A percentile compares a stretch with the other conserved stretches of the same genome.
Evolutionary conservation across 2,329 filamentous ascomycete species (phyloP).

Genomic region (Ceratocystis variospora): DNA sequence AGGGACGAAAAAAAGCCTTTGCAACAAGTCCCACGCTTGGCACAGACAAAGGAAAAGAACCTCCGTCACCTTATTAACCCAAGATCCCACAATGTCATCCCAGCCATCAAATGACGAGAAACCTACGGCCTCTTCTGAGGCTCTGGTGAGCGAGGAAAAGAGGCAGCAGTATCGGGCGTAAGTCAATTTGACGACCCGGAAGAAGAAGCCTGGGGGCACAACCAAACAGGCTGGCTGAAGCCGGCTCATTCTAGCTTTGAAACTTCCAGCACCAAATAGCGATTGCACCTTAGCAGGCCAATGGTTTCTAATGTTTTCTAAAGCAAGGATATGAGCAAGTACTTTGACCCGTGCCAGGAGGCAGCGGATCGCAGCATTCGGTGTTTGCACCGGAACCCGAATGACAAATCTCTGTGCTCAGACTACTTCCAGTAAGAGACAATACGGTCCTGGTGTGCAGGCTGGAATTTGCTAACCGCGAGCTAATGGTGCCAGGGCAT

Average conservation of each 20-base stretch:
- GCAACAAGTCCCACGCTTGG: no score
- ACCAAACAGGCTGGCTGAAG: not conserved
- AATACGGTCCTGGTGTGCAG: not conserved
- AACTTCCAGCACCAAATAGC: not conserved
- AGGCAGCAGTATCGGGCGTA: slow-evolving; percentile 18
- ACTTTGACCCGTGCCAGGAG: slow-evolving; percentile 90
- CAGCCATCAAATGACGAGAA: slow-evolving; percentile 10
- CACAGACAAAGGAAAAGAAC: no score
- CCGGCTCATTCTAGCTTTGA: not conserved
- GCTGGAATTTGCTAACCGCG: not conserved
- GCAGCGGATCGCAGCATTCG: slow-evolving; percentile 72
- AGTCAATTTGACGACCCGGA: not conserved
- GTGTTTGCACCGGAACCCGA: slow-evolving; percentile 78
- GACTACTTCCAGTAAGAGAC: slow-evolving; percentile 83
- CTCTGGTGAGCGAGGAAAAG: slow-evolving; percentile 12
- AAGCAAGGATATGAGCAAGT: slow-evolving; percentile 81
- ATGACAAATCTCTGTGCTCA: slow-evolving; percentile 74
- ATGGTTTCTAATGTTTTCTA: not conserved
- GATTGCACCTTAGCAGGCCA: not conserved
- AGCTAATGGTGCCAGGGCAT: slow-evolving; percentile 47
- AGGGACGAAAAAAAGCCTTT: not conserved
- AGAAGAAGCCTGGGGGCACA: not conserved
- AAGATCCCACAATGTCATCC: slow-evolving; percentile 8
- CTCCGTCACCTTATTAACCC: not conserved
- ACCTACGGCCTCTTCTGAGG: not conserved